phyloP scores from a whole-genome alignment of 2,329 filamentous ascomycete genomes.

The Ascochyta rabiei region DNA sequence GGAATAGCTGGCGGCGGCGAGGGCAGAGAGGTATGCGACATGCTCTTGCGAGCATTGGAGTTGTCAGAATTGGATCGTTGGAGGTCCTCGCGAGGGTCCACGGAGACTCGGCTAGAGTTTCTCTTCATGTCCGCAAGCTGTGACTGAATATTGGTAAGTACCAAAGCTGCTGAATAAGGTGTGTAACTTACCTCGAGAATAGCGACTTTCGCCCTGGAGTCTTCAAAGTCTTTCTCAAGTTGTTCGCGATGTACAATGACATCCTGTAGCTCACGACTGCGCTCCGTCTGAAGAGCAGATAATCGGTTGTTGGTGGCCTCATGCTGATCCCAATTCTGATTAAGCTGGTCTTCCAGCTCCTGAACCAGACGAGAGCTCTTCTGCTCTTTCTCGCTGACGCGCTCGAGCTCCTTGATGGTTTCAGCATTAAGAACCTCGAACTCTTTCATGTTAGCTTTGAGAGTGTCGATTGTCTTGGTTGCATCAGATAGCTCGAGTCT shows the following conservation, averaged over 20 bases:
- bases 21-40: slow-evolving; percentile 81
- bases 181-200: slow-evolving; percentile 71
- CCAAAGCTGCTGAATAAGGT: neutral
- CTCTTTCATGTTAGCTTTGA: slow-evolving; percentile 54
- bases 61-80: slow-evolving; percentile 64
- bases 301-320: slow-evolving; percentile 84
- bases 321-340: slow-evolving; percentile 92
- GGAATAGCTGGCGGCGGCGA: slow-evolving; percentile 95
- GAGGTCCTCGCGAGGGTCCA: slow-evolving; percentile 54
- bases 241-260: slow-evolving; percentile 51
- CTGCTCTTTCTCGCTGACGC: slow-evolving; percentile 71
- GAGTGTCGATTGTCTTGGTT: slow-evolving; percentile 44
- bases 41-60: slow-evolving; percentile 82
- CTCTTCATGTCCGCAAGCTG: slow-evolving; percentile 66
- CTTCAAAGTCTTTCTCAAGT: slow-evolving; percentile 70
- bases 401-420: slow-evolving; percentile 63
- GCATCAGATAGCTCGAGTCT: slow-evolving; percentile 53
- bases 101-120: slow-evolving; percentile 54
- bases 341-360: slow-evolving; percentile 95
- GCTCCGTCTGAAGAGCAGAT: slow-evolving; percentile 66
- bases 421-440: slow-evolving; percentile 59
- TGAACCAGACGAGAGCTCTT: slow-evolving; percentile 92
- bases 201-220: slow-evolving; percentile 76
- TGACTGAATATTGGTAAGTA: slow-evolving; percentile 53
- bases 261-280: slow-evolving; percentile 51